A percentile compares a stretch with the other conserved stretches of the same genome.
Conservation (phyloP, 2,329 filamentous ascomycete species). For the Arthrobotrys iridis region DNA sequence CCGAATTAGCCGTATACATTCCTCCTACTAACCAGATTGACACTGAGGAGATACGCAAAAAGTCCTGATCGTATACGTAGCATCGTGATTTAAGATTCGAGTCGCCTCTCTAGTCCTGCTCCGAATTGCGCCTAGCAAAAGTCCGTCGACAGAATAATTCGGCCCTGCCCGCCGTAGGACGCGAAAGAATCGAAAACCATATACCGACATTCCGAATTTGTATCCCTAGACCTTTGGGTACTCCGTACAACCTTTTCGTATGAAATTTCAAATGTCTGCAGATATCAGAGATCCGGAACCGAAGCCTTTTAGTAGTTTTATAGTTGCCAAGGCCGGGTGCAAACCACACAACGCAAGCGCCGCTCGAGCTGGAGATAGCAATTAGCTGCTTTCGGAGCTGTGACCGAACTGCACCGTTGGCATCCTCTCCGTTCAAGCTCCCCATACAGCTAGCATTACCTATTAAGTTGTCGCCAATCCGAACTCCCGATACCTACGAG, state of each 20-base stretch:
- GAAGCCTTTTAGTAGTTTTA: slow-evolving; percentile 46
- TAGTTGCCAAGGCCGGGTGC: slow-evolving; percentile 35
- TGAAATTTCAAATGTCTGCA: neutral
- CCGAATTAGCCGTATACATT: slow-evolving; percentile 9
- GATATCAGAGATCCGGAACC: slow-evolving; percentile 19
- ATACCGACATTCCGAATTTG: slow-evolving; percentile 25
- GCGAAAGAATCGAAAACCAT: slow-evolving; percentile 4
- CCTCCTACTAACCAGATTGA: slow-evolving; percentile 53
- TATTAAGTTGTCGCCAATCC: slow-evolving; percentile 1
- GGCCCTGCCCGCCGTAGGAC: slow-evolving; percentile 9
- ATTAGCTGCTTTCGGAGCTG: slow-evolving; percentile 47
- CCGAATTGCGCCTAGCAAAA: neutral
- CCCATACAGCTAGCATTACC: slow-evolving; percentile 7
- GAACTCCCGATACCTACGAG: neutral
- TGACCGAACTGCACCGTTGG: slow-evolving; percentile 26
- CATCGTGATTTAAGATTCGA: neutral
- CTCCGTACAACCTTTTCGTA: slow-evolving; percentile 1
- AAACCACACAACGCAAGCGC: slow-evolving; percentile 52
- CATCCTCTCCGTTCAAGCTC: slow-evolving; percentile 29
- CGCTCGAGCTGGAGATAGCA: slow-evolving; percentile 29
- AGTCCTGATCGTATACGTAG: slow-evolving; percentile 1
- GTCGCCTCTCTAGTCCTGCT: neutral
- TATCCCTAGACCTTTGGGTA: neutral
- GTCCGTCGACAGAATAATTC: neutral
- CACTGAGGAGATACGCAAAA: slow-evolving; percentile 34